Evolutionary conservation across 352 stramenopile species (phyloP).

Genomic region (Globisporangium okanoganense): DNA sequence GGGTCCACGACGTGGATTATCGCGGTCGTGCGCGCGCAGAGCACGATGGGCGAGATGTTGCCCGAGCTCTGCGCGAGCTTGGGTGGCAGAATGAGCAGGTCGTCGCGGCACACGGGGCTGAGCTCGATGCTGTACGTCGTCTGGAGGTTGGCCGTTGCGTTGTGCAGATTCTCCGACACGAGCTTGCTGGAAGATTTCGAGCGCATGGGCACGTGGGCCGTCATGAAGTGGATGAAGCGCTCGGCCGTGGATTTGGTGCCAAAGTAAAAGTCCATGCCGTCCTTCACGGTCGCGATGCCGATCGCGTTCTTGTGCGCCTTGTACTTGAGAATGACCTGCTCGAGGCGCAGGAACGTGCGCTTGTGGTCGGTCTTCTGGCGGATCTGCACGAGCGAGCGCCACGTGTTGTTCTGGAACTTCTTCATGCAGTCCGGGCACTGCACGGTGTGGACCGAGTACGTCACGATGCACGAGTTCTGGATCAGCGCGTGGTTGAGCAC

Average conservation of each 20-base stretch:
- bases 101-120: slow-evolving; percentile 71
- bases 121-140: slow-evolving; percentile 69
- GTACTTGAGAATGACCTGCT: slow-evolving; percentile 77
- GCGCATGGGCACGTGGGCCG: slow-evolving; percentile 57
- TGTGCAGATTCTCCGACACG: slow-evolving; percentile 66
- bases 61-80: slow-evolving; percentile 59
- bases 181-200: slow-evolving; percentile 71
- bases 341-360: slow-evolving; percentile 63
- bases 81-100: slow-evolving; percentile 55
- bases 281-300: slow-evolving; percentile 55
- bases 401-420: slow-evolving; percentile 67
- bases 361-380: slow-evolving; percentile 76
- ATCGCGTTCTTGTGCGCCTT: slow-evolving; percentile 59
- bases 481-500: slow-evolving; percentile 67
- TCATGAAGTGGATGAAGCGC: slow-evolving; percentile 62
- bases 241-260: slow-evolving; percentile 45
- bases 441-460: slow-evolving; percentile 55
- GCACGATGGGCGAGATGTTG: slow-evolving; percentile 57
- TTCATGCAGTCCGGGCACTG: slow-evolving; percentile 76
- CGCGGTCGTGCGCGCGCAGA: slow-evolving; percentile 60
- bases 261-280: slow-evolving; percentile 85
- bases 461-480: slow-evolving; percentile 63
- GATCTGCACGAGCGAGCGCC: slow-evolving; percentile 69
- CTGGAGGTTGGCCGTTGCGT: slow-evolving; percentile 63
- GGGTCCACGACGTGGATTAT: slow-evolving; percentile 67